Base-by-base conservation (phyloP, 2,329 filamentous ascomycete genomes). In the Aulographum hederae region DNA sequence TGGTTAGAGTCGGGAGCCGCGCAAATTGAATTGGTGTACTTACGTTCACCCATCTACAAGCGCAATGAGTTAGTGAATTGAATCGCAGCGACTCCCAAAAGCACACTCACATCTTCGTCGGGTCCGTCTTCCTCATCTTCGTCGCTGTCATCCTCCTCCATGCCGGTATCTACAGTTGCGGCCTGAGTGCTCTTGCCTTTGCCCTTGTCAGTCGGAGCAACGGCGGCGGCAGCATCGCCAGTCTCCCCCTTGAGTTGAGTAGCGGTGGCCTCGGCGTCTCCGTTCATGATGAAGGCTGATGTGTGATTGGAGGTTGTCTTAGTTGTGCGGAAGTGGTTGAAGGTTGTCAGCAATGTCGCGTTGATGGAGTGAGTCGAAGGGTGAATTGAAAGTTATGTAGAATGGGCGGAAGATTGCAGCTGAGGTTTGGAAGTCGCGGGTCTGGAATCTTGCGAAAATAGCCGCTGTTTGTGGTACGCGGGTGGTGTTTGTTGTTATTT, bases 121-220 rank as follows among this genome's bases (percentile, higher is more conserved):
- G 64, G 67, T 26, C 66, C 71, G 31, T 77, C 77, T 26, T 85
- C 78, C 12, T 77, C 72, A 30, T 70, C 71, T 18, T 80, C 77
- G 2, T 82, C 70, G 11, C 37, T 44, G 12, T 45, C 52, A 19
- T 78, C 77, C 44, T 82, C 77, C 28, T 76, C 78, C 69, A 82
- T 78, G 48, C 65, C 65, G 47, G 70, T 58, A 43, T 78, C 71
- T 41, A 72, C 60, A 26, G 54, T 6, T 18, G 6, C 56, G 33
- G 54, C 53, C 33, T 70, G 67, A 26, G 59, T 51, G 26, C 69
- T 74, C 65, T 93, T 93, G 61, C 82, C 82, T 67, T 93, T 93
- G 57, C 80, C 81, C 67, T 92, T 92, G 54, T 8, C 11, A 8
- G 11, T 10, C 27, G 11, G 27, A 10, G 27, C 26, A 29, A 16